These are phyloP conservation scores for Fusarium hostae DNA, from an alignment of 2,329 filamentous ascomycete genomes.

Conservation along the genomic window DNA sequence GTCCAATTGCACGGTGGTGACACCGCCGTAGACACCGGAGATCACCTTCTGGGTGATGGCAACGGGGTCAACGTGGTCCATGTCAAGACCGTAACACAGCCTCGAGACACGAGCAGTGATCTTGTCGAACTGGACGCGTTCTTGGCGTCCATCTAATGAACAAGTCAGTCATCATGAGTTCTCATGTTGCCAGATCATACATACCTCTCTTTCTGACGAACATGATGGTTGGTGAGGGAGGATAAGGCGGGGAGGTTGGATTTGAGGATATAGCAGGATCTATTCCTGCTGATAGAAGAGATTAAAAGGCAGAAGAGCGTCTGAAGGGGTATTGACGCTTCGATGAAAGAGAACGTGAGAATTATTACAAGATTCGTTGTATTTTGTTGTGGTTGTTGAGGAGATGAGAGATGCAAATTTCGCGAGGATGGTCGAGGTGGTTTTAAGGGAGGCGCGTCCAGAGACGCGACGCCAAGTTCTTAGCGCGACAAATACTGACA, in stretches of 20 bases:
- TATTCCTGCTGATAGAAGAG: slow-evolving; percentile 42
- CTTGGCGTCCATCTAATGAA: slow-evolving; percentile 90
- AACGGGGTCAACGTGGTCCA: slow-evolving; percentile 94
- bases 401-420: slow-evolving; percentile 41
- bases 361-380: slow-evolving; percentile 26
- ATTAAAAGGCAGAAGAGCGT: slow-evolving; percentile 40
- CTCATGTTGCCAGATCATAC: slow-evolving; percentile 45
- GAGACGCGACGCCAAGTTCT: slow-evolving; percentile 49
- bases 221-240: slow-evolving; percentile 56
- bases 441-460: slow-evolving; percentile 54
- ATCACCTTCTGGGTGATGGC: slow-evolving; percentile 99
- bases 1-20: slow-evolving; percentile 95
- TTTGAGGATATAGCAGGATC: slow-evolving; percentile 37
- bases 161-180: slow-evolving; percentile 43
- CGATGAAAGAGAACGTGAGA: slow-evolving; percentile 25
- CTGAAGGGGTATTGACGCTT: slow-evolving; percentile 24
- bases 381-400: slow-evolving; percentile 39
- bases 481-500: slow-evolving; percentile 48
- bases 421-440: slow-evolving; percentile 43
- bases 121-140: slow-evolving; percentile 99
- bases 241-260: slow-evolving; percentile 35
- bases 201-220: slow-evolving; percentile 72
- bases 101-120: slow-evolving; percentile 98
- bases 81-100: slow-evolving; percentile 96
- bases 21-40: slow-evolving; percentile 97